Evolutionary conservation across 768 basidiomycete species (phyloP), one percentile per base, ranked within the genome.

Genomic region (Clathrus columnatus): DNA sequence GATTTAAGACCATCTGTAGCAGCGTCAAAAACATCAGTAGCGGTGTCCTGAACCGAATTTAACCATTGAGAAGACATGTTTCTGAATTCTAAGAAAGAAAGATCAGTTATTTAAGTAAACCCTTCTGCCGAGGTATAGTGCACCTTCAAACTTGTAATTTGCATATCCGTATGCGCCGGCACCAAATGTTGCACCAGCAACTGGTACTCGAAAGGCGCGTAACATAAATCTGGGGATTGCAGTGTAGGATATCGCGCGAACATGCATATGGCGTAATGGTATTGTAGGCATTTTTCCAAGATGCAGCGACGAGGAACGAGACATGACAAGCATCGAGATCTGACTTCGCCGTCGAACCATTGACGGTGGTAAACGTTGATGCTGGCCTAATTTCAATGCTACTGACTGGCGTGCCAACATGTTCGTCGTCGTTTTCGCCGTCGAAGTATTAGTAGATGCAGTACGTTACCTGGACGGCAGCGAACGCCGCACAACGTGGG

Each of bases 81-180:
- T 62, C 80, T 75, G 63, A 91, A 75, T 67, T 91, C 90, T 92
- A 51, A 6, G 11, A 53, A 23, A 45, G 18, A 28, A 20, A 11
- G n/a, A 36, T 36, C 18, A 17, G 58, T 21, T 51, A 30, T 20
- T 56, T 14, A 42, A 48, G 23, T 43, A 21, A 23, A 18, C 42
- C 24, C 53, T 28, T 18, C 18, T 57, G 26, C 26, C n/a, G 57
- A 27, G 51, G 60, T n/a, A n/a, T n/a, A 32, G 50, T 51, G 61
- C 58, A 91, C 94, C 91, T 74, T 98, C 94, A 63, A 95, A 85
- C 72, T 93, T 93, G 75, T 95, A 95, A 68, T 95, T 93, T 20
- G 92, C 94, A 70, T 96, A 98, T 4, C 90, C 91, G 55, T 95
- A 72, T 0, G 91, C 85, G 8, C 94, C 94, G 0, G 87, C 93